A percentile compares a stretch with the other conserved stretches of the same genome.
Conservation (phyloP, 1,284 basidiomycete genomes). For the Tylopilus sp. region DNA sequence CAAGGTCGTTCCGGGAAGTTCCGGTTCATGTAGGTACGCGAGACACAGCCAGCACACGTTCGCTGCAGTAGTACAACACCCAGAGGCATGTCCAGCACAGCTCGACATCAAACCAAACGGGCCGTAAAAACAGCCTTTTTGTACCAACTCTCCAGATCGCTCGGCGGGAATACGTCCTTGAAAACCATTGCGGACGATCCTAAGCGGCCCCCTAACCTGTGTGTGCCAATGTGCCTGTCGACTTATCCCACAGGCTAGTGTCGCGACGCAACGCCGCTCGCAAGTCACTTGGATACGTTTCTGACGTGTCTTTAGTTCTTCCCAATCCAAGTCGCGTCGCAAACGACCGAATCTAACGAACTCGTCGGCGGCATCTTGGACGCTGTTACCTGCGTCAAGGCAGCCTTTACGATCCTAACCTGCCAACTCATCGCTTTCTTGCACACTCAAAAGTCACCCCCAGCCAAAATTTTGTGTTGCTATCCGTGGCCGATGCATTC, state of each 20-base stretch:
- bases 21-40: no score
- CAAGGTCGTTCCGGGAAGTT: no score
- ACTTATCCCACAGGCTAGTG: slow-evolving; percentile 29
- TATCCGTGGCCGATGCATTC: slow-evolving; percentile 85
- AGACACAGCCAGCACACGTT: no score
- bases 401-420: slow-evolving; percentile 78
- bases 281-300: background rate
- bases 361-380: slow-evolving; percentile 73
- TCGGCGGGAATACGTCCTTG: slow-evolving; percentile 28
- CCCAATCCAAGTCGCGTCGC: slow-evolving; percentile 86
- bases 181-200: slow-evolving; percentile 77
- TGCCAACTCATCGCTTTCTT: slow-evolving; percentile 88
- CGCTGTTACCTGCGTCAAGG: slow-evolving; percentile 81
- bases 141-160: slow-evolving; percentile 18
- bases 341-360: no score
- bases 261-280: slow-evolving; percentile 38
- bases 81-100: background rate
- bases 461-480: slow-evolving; percentile 78
- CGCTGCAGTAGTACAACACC: slow-evolving; percentile 11
- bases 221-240: background rate
- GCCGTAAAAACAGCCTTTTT: slow-evolving; percentile 11
- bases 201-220: slow-evolving; percentile 40
- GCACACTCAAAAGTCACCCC: slow-evolving; percentile 87
- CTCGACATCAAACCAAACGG: slow-evolving; percentile 1
- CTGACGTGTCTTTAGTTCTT: no score